Evolutionary conservation across 805 yeast genomes (phyloP).

Genomic region (Kodamaea hsintzibuensis): DNA sequence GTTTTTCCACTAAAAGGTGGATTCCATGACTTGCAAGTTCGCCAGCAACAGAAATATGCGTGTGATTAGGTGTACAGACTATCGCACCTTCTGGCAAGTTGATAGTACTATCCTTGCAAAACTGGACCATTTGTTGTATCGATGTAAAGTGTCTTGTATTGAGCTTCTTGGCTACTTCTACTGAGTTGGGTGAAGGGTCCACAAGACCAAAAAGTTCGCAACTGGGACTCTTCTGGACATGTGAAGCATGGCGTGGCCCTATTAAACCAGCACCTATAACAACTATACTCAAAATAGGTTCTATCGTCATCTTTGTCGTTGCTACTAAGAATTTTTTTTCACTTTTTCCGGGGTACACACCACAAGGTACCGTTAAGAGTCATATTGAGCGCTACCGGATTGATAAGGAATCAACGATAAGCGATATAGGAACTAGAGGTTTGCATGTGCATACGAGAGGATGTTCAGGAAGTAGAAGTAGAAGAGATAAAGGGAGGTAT

Average conservation of each 20-base stretch:
- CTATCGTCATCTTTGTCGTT: conserved; percentile 11
- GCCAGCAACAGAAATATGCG: conserved; percentile 36
- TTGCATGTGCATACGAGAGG: background rate
- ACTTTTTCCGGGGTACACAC: background rate
- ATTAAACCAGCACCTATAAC: conserved; percentile 30
- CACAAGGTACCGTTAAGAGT: background rate
- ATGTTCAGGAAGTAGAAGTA: too few species aligned
- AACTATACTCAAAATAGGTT: conserved; percentile 12
- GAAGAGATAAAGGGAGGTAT: too few species aligned
- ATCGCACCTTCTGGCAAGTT: conserved; percentile 41
- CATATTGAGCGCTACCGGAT: conserved; percentile 1
- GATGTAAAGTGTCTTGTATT: conserved; percentile 20
- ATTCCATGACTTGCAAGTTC: conserved; percentile 37
- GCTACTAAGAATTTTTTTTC: background rate
- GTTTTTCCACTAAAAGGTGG: conserved; percentile 42
- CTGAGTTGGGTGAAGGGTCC: conserved; percentile 26
- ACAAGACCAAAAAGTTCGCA: conserved; percentile 26
- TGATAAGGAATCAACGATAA: background rate
- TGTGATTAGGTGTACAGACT: conserved; percentile 43
- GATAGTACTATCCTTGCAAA: conserved; percentile 17
- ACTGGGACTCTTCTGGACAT: conserved; percentile 19
- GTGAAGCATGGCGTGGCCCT: conserved; percentile 30
- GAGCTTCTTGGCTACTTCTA: conserved; percentile 18
- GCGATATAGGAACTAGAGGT: background rate
- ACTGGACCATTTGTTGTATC: conserved; percentile 19